These are phyloP conservation scores for Nephelium lappaceum DNA, from an alignment of 345 rosid species.

Conservation along the genomic window DNA sequence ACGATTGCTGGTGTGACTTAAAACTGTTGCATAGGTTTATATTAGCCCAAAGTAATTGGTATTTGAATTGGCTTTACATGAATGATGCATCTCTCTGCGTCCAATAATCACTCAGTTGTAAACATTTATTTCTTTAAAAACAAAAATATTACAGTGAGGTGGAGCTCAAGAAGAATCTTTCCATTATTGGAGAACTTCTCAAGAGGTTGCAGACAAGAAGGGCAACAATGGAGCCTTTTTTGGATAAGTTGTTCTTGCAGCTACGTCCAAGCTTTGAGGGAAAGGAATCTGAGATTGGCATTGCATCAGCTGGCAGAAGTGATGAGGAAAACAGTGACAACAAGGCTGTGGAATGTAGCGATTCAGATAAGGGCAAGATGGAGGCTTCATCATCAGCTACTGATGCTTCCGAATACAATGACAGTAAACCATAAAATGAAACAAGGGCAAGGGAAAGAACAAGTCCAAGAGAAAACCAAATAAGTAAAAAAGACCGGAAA, in stretches of 20 bases:
- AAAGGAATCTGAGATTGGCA: slow-evolving; percentile 2
- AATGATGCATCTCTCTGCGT: background rate
- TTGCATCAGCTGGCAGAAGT: background rate
- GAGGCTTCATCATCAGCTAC: background rate
- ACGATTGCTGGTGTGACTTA: background rate
- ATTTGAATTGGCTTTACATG: background rate
- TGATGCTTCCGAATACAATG: background rate
- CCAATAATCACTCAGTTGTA: too few species aligned
- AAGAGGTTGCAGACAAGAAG: slow-evolving; percentile 24
- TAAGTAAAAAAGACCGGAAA: background rate
- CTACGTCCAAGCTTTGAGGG: background rate
- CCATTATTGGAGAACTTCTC: slow-evolving; percentile 18
- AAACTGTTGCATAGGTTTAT: background rate
- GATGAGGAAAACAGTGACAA: background rate
- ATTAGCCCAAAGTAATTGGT: background rate
- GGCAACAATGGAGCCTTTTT: slow-evolving; percentile 14
- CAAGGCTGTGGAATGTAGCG: slow-evolving; percentile 6
- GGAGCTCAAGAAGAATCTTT: slow-evolving; percentile 10
- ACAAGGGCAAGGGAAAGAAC: background rate
- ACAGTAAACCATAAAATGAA: background rate
- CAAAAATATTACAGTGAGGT: slow-evolving; percentile 11
- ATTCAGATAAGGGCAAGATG: background rate
- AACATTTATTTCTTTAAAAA: too few species aligned
- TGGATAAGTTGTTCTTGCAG: slow-evolving; percentile 18
- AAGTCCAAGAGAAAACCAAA: slow-evolving; percentile 12